Evolutionary conservation across 1,139 yeast genomes (phyloP), one percentile per base, ranked within the genome.

Genomic region (Candida sp.): DNA sequence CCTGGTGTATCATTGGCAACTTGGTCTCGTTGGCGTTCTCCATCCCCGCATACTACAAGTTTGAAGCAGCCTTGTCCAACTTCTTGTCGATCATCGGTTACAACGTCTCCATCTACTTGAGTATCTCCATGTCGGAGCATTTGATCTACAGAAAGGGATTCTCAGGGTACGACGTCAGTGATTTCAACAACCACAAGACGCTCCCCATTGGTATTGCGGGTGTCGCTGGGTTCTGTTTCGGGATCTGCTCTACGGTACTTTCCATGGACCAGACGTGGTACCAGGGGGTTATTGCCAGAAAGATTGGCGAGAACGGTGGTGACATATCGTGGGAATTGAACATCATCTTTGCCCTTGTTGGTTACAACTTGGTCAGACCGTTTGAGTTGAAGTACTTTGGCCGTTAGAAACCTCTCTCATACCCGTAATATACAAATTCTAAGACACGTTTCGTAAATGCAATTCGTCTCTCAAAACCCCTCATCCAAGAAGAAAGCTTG

Each of bases 241-340:
- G 72, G 3, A 59, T 66, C n/a, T 63, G 63, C 26, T 63, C 70
- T n/a, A 65, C 71, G 2, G 67, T 67, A 1, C 53, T 68, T 23
- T 59, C 66, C 17, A 68, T 67, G 72, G 54, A 67, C 50, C 72
- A 69, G 52, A 58, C 69, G 1, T 68, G 72, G 72, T 68, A 68
- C 52, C 62, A 54, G 30, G 70, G 72, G 6, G 68, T 67, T 2
- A 62, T 67, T 44, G 65, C 70, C 5, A 54, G 56, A 33, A 58
- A 53, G 37, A 56, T 66, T 30, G 54, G 55, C 3, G 49, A 50
- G 9, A 31, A 48, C 25, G 68, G 68, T 8, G 72, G 72, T 30
- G 73, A 68, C 47, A 60, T 67, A n/a, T 62, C 70, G 1, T 68
- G 65, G 30, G 70, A 66, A 52, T 54, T 69, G 46, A 65, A 66